Evolutionary conservation across 257 asterid genomes (phyloP).

Genomic region (Petunia axillaris): DNA sequence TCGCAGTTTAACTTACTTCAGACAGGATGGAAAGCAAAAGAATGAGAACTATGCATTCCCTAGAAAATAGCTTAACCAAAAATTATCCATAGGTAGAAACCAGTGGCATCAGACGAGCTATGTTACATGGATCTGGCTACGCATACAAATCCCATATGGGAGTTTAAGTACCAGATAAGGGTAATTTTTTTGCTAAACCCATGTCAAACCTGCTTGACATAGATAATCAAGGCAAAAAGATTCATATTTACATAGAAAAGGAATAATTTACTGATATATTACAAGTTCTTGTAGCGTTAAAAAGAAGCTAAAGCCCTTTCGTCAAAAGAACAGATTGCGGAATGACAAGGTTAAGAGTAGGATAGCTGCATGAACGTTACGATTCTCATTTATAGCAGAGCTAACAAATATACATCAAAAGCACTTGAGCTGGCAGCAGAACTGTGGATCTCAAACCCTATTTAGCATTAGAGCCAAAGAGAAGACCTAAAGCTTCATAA

Average conservation of each 20-base stretch:
- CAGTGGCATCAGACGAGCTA: neutral
- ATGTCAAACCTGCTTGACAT: neutral
- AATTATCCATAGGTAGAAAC: neutral
- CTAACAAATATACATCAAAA: slow-evolving; percentile 6
- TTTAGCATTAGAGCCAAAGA: neutral
- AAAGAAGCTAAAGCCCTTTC: slow-evolving; percentile 9
- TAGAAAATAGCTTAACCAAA: neutral
- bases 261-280: slow-evolving; percentile 3
- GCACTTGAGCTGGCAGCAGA: slow-evolving; percentile 1
- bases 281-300: neutral
- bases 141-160: neutral
- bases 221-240: neutral
- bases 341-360: slow-evolving; percentile 9
- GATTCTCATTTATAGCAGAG: neutral
- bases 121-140: neutral
- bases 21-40: slow-evolving; percentile 13
- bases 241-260: neutral
- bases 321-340: neutral
- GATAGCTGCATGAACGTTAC: neutral
- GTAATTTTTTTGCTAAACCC: neutral
- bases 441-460: slow-evolving; percentile 8
- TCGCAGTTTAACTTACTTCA: neutral
- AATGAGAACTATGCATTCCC: neutral
- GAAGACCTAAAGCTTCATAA: no score
- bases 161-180: neutral